phyloP scores from a whole-genome alignment of 306 rosid genomes.

The Geum urbanum region DNA sequence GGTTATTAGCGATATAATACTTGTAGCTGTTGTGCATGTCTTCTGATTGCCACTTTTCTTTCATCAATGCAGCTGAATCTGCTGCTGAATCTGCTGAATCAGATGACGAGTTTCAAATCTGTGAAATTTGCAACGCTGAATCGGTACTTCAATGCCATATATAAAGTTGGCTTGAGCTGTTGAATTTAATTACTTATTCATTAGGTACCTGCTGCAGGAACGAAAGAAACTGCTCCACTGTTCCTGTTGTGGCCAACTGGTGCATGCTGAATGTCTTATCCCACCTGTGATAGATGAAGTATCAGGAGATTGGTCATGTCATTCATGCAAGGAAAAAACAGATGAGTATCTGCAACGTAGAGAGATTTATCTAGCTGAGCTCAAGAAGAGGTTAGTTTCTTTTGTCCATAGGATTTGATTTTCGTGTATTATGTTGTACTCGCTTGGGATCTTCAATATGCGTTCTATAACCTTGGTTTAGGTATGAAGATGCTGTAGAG shows the following conservation, averaged over 20 bases:
- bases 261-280: conserved; percentile 74
- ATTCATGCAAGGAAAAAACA: conserved; percentile 84
- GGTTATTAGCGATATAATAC: conserved; percentile 11
- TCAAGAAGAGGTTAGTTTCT: conserved; percentile 58
- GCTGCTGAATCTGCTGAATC: conserved; percentile 78
- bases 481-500: conserved; percentile 79
- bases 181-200: conserved; percentile 20
- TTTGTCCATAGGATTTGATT: neutral
- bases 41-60: conserved; percentile 22
- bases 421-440: neutral
- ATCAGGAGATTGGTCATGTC: conserved; percentile 85
- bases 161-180: conserved; percentile 27
- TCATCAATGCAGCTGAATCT: conserved; percentile 80
- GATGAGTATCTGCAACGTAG: conserved; percentile 81
- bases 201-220: conserved; percentile 51
- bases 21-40: neutral
- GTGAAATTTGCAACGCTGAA: conserved; percentile 84
- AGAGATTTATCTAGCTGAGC: conserved; percentile 61
- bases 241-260: conserved; percentile 83
- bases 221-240: conserved; percentile 79
- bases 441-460: conserved; percentile 20
- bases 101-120: conserved; percentile 95
- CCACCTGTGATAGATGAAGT: conserved; percentile 78
- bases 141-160: conserved; percentile 46
- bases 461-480: conserved; percentile 34